These are phyloP conservation scores for Spirogloea muscicola DNA, from an alignment of 139 green algal genomes.

Conservation along the genomic window DNA sequence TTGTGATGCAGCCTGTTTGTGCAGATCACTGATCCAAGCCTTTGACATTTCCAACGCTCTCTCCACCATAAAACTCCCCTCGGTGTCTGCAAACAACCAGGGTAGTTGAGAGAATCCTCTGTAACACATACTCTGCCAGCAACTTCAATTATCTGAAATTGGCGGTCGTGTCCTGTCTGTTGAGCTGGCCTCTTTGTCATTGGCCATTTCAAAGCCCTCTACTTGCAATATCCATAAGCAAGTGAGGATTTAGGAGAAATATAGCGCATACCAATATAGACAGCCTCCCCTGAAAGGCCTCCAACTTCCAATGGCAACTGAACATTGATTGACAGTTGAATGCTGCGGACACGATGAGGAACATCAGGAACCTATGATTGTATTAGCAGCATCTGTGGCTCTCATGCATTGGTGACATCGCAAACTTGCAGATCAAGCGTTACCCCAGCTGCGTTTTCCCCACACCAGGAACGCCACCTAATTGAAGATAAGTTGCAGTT, in stretches of 20 bases:
- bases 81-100: conserved; percentile 79
- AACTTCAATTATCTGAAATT: background rate
- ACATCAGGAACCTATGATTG: background rate
- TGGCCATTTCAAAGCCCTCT: background rate
- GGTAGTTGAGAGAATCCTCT: too few species aligned
- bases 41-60: conserved; percentile 71
- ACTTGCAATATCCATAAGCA: background rate
- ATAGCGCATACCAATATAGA: conserved; percentile 23
- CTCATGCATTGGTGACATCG: too few species aligned
- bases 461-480: conserved; percentile 37
- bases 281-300: conserved; percentile 20
- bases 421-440: too few species aligned
- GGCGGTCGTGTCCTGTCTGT: background rate
- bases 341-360: background rate
- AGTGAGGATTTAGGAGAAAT: background rate
- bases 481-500: background rate
- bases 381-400: background rate
- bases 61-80: conserved; percentile 85
- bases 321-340: conserved; percentile 42
- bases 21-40: conserved; percentile 56
- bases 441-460: conserved; percentile 47
- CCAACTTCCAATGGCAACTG: conserved; percentile 17
- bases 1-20: conserved; percentile 2
- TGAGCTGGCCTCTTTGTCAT: background rate
- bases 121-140: background rate